Conservation (phyloP, 2,329 filamentous ascomycete genomes). For the Colletotrichum sp. region DNA sequence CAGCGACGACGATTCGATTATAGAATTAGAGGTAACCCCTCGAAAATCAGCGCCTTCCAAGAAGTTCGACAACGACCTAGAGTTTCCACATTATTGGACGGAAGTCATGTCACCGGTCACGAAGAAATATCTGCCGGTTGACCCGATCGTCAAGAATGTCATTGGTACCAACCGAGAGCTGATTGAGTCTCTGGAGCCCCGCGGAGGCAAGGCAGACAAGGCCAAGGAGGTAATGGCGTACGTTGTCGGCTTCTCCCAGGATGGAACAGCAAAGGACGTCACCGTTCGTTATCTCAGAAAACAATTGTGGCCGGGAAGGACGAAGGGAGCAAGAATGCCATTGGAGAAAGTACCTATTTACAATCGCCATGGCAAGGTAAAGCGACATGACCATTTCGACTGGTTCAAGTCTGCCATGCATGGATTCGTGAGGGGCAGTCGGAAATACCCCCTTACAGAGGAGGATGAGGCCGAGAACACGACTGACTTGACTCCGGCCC, state of each 20-base stretch:
- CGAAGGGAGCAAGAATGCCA: slow-evolving; percentile 82
- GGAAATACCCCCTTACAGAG: slow-evolving; percentile 63
- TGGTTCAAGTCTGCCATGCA: slow-evolving; percentile 88
- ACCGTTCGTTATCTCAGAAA: slow-evolving; percentile 89
- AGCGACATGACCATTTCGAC: slow-evolving; percentile 78
- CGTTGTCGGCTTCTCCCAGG: slow-evolving; percentile 79
- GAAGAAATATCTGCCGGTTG: slow-evolving; percentile 79
- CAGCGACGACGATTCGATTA: slow-evolving; percentile 63
- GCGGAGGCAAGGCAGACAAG: slow-evolving; percentile 82
- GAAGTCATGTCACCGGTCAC: slow-evolving; percentile 86
- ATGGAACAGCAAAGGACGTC: slow-evolving; percentile 93
- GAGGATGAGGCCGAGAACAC: slow-evolving; percentile 81
- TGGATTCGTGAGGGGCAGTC: slow-evolving; percentile 64
- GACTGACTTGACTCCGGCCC: slow-evolving; percentile 75
- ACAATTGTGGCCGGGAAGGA: slow-evolving; percentile 83
- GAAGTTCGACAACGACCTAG: slow-evolving; percentile 76
- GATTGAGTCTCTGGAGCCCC: slow-evolving; percentile 78
- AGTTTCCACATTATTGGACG: slow-evolving; percentile 91
- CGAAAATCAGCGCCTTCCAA: slow-evolving; percentile 45
- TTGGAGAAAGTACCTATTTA: slow-evolving; percentile 82
- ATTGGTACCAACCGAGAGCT: slow-evolving; percentile 77
- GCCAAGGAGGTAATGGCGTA: slow-evolving; percentile 91
- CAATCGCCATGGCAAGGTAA: slow-evolving; percentile 77
- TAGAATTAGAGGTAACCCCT: slow-evolving; percentile 56
- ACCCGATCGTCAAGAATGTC: slow-evolving; percentile 71